A percentile compares a stretch with the other conserved stretches of the same genome.
Evolutionary conservation across 257 asterid genomes (phyloP).

Genomic region (Solanum dulcamara): DNA sequence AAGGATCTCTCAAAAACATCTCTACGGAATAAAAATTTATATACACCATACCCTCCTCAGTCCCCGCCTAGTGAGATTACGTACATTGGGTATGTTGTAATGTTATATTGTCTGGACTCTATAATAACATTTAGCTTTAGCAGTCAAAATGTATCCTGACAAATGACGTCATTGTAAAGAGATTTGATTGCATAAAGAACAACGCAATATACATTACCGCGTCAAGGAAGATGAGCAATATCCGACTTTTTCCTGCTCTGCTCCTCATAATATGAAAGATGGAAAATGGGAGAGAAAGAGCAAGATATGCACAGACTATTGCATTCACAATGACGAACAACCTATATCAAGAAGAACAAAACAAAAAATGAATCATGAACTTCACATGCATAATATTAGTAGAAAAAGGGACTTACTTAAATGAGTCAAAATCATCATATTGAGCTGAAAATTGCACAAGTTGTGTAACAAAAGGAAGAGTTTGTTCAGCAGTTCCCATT

Average conservation of each 20-base stretch:
- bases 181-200: neutral
- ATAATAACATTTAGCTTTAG: neutral
- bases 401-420: constrained; percentile 25
- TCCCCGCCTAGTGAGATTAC: too few relatives aligned
- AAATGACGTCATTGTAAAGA: neutral
- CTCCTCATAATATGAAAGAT: constrained; percentile 48
- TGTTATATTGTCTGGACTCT: neutral
- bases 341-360: constrained; percentile 8
- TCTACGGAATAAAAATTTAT: too few relatives aligned
- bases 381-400: neutral
- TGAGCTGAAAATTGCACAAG: constrained; percentile 47
- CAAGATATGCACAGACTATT: constrained; percentile 55
- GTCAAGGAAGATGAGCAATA: constrained; percentile 42
- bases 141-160: neutral
- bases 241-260: constrained; percentile 44
- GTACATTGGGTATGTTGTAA: neutral
- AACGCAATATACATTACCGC: neutral
- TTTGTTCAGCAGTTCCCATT: constrained; percentile 65
- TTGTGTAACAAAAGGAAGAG: constrained; percentile 63
- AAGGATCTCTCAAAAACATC: neutral
- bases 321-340: constrained; percentile 57
- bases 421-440: constrained; percentile 54
- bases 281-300: constrained; percentile 49
- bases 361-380: neutral
- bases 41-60: neutral